phyloP scores from a whole-genome alignment of 2,329 filamentous ascomycete species.

The Whalleya microplaca region DNA sequence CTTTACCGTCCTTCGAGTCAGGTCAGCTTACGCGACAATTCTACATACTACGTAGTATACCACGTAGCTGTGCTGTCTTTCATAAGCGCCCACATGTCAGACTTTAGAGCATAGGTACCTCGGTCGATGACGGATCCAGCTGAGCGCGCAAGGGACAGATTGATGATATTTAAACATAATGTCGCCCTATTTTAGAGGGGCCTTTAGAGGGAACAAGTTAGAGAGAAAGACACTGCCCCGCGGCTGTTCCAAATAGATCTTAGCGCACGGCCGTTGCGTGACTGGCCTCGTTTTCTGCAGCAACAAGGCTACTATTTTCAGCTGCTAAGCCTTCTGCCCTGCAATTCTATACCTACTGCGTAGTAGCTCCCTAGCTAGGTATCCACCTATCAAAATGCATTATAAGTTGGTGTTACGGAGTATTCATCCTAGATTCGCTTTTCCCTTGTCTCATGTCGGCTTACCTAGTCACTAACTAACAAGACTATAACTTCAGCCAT shows the following conservation, averaged over 20 bases:
- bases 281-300: not conserved
- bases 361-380: not conserved
- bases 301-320: constrained; percentile 8
- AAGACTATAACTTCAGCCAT: too few species aligned
- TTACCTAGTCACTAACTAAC: too few species aligned
- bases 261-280: too few species aligned
- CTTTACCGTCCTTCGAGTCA: too few species aligned
- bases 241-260: not conserved
- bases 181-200: not conserved
- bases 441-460: too few species aligned
- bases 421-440: too few species aligned
- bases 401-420: not conserved
- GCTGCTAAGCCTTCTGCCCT: constrained; percentile 10
- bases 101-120: not conserved
- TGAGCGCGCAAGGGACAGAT: not conserved
- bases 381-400: not conserved
- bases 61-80: not conserved
- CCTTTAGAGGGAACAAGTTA: not conserved
- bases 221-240: not conserved
- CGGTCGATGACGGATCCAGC: too few species aligned
- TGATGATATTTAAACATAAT: too few species aligned
- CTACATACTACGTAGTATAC: too few species aligned
- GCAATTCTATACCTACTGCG: not conserved
- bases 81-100: not conserved
- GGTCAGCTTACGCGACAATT: not conserved